phyloP scores from a whole-genome alignment of 176 grass and related monocot species.

The Sorghum bicolor region DNA sequence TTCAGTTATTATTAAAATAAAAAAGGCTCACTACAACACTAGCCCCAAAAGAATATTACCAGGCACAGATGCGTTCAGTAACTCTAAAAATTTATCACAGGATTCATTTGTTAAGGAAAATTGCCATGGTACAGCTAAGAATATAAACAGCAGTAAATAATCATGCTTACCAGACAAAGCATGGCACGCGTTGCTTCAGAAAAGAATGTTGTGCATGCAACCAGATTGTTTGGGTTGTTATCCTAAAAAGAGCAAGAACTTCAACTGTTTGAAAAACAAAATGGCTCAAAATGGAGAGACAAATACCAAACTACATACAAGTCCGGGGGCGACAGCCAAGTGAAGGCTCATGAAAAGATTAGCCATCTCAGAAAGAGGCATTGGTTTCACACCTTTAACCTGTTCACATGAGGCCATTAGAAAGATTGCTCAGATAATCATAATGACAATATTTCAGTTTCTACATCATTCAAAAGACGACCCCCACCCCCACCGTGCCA shows the following conservation, averaged over 20 bases:
- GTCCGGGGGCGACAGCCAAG: constrained; percentile 78
- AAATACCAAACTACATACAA: constrained; percentile 56
- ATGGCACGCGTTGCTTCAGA: constrained; percentile 75
- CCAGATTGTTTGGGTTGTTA: constrained; percentile 92
- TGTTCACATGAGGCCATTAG: constrained; percentile 37
- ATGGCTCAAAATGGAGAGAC: background rate
- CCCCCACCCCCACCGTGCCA: background rate
- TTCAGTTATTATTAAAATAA: constrained; percentile 6
- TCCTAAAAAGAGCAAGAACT: constrained; percentile 54
- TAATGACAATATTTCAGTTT: constrained; percentile 20
- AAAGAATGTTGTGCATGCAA: constrained; percentile 82
- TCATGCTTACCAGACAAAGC: constrained; percentile 87
- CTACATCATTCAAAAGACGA: background rate
- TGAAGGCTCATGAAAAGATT: constrained; percentile 80
- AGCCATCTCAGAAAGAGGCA: constrained; percentile 80
- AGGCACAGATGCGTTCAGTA: background rate
- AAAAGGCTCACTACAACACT: background rate
- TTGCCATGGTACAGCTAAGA: background rate
- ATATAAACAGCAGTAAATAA: background rate
- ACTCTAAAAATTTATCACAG: background rate
- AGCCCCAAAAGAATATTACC: background rate
- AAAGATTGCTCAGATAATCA: constrained; percentile 9
- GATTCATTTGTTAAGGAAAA: background rate
- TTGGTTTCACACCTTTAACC: constrained; percentile 90
- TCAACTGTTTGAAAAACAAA: constrained; percentile 31